Evolutionary conservation across 1,139 yeast species (phyloP), one percentile per base, ranked within the genome.

Genomic region (Entelexis paramagnoliae): DNA sequence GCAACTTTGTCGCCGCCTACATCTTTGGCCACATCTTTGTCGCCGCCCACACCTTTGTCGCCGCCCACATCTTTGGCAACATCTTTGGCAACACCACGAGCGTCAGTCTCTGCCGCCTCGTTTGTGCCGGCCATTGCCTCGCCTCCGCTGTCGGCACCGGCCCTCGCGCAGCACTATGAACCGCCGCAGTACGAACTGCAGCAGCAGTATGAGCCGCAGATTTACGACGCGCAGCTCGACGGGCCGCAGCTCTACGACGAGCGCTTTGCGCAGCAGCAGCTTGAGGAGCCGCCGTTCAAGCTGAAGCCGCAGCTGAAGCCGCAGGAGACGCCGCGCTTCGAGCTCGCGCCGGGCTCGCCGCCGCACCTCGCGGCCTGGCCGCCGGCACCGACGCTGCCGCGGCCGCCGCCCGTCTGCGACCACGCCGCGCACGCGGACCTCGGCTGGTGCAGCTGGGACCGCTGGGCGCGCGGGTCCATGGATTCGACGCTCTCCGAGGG

Each of bases 401-500:
- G 20, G 7, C 40, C 22, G 3, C 33, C 4, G 14, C 35, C 22
- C 1, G 24, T 32, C 17, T 30, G 46, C 36, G 20, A 42, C 35
- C 46, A 32, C 17, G 26, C 35, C n/a, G 45, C 45, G 35, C 29
- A 30, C 24, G 28, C 46, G 14, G 36, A 32, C 10, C 19, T 32
- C 14, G 36, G 32, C 17, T 42, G 46, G 46, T 30, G 22, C 14
- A 30, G 32, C 29, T 42, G 46, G 46, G 32, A 32, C 20, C 46
- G 36, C 28, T 42, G 46, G 46, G 14, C 46, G 36, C 46, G 46
- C 29, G 32, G 36, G n/a, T 42, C 46, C 10, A 30, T 42, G 17
- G 36, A 32, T 20, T 42, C 46, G 8, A 16, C 36, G 2, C 5
- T 10, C 8, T 30, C 46, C n/a, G 46, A 26, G 28, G 46, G 29